A percentile compares a stretch with the other conserved stretches of the same genome.
Conservation (phyloP, 2,329 filamentous ascomycete genomes). For the Colletotrichum lentis region DNA sequence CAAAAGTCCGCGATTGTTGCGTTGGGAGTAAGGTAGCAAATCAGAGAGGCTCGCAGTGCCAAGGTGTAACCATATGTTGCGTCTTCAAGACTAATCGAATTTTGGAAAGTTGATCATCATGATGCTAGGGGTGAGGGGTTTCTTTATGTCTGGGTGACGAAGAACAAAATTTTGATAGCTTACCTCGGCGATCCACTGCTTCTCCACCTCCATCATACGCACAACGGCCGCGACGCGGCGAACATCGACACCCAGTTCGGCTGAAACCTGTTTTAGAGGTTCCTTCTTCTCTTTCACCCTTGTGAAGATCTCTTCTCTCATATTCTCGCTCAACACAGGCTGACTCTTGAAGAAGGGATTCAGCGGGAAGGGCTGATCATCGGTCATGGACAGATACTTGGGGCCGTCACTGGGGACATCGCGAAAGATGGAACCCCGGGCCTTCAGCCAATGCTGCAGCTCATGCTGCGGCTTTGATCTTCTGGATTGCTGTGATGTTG, state of each 20-base stretch:
- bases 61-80: slow-evolving; percentile 84
- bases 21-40: slow-evolving; percentile 21
- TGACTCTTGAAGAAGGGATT: slow-evolving; percentile 77
- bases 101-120: slow-evolving; percentile 71
- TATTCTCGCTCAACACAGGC: slow-evolving; percentile 74
- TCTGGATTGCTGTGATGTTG: slow-evolving; percentile 51
- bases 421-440: slow-evolving; percentile 36
- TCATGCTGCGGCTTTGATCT: slow-evolving; percentile 48
- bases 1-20: background rate
- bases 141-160: slow-evolving; percentile 1
- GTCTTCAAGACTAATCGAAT: slow-evolving; percentile 99
- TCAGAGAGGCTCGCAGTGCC: slow-evolving; percentile 82
- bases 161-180: slow-evolving; percentile 48
- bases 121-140: slow-evolving; percentile 30
- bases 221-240: slow-evolving; percentile 86
- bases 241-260: slow-evolving; percentile 80
- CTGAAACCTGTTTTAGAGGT: slow-evolving; percentile 79
- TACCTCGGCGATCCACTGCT: slow-evolving; percentile 78
- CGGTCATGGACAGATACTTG: slow-evolving; percentile 51
- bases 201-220: slow-evolving; percentile 85
- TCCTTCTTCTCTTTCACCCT: slow-evolving; percentile 71
- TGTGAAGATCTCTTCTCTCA: slow-evolving; percentile 77
- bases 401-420: slow-evolving; percentile 39
- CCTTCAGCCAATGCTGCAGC: slow-evolving; percentile 51
- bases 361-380: slow-evolving; percentile 72